Evolutionary conservation across 257 asterid species (phyloP), one percentile per base, ranked within the genome.

Genomic region (Apocynum venetum): DNA sequence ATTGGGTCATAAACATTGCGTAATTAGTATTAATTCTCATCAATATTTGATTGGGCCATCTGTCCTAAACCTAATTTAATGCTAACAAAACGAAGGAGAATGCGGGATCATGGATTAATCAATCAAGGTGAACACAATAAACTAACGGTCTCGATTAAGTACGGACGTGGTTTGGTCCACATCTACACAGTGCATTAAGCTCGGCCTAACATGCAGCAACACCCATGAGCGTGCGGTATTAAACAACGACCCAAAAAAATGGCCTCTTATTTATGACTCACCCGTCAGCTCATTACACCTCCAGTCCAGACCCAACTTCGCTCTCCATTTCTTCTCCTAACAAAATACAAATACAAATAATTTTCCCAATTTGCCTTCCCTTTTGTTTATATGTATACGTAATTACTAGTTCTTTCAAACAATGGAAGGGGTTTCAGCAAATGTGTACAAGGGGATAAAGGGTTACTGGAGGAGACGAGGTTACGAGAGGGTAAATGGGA

Each of bases 401-500:
- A 20, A 53, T 1, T 15, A 55, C 1, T 55, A 55, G 25, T 57
- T 4, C 31, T 2, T 55, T 17, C 20, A n/a, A 10, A 51, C 40
- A 31, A 86, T 86, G 86, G 88, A 86, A 3, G 83, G 86, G 6
- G 76, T 71, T 19, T 36, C 85, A 0, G 41, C 73, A 19, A 46
- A 36, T 59, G 69, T 61, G 2, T 76, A 63, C 80, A 70, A 79
- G 19, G 85, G 85, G 11, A 61, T 79, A 38, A 83, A 77, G 81
- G 75, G 83, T 35, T 83, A 74, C 65, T 81, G 87, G 90, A 79
- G 71, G 47, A 75, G 81, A 68, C 80, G 77, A 51, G 83, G 86
- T 1, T 87, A 83, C 77, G 68, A 59, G 77, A 82, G 80, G 53
- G 44, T 87, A 41, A 61, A 77, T 61, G 79, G 76, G 38, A 51